Evolutionary conservation across 768 basidiomycete genomes (phyloP), one percentile per base, ranked within the genome.

Genomic region (Russula compacta): DNA sequence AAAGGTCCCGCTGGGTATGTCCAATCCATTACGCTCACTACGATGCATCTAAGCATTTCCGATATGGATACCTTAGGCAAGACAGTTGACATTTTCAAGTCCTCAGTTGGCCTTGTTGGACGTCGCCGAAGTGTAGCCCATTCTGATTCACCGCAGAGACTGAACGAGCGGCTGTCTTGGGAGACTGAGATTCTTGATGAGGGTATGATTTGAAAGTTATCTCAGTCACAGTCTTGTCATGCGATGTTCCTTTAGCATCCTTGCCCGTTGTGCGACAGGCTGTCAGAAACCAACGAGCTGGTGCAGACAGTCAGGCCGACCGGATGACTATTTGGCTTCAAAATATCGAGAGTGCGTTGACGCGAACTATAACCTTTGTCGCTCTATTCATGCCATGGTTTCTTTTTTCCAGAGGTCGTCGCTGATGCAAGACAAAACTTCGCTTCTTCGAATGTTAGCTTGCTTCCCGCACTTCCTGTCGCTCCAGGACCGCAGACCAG

Each of bases 301-400:
- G 78, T 33, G 79, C 77, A 32, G 86, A 85, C 63, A 78, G 77
- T 40, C 73, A 76, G 52, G 63, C 75, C 3, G 88, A 92, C 66
- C 77, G 89, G 54, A 84, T 92, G 86, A 79, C 83, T 1, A 74
- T 86, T 55, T 92, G 91, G 91, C 86, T 90, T 73, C 81, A 81
- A 66, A 89, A 83, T 60, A 87, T 91, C 15, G 89, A 92, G 73
- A 86, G 90, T 91, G 71, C 69, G 89, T 81, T 9, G 10, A 40
- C 32, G 10, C 6, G 4, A 8, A 5, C 8, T 44, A 24, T 50
- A 51, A 19, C 8, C 4, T 4, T 54, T n/a, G 32, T 24, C 14
- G 46, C 33, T 12, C n/a, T 32, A 32, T 60, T 50, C n/a, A 62
- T 51, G 14, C 44, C 24, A 2, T 49, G 4, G 6, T 44, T 36